A percentile compares a stretch with the other conserved stretches of the same genome.
Evolutionary conservation across 202 grass and related monocot species (phyloP).

Genomic region (Schoenoplectus triqueter): DNA sequence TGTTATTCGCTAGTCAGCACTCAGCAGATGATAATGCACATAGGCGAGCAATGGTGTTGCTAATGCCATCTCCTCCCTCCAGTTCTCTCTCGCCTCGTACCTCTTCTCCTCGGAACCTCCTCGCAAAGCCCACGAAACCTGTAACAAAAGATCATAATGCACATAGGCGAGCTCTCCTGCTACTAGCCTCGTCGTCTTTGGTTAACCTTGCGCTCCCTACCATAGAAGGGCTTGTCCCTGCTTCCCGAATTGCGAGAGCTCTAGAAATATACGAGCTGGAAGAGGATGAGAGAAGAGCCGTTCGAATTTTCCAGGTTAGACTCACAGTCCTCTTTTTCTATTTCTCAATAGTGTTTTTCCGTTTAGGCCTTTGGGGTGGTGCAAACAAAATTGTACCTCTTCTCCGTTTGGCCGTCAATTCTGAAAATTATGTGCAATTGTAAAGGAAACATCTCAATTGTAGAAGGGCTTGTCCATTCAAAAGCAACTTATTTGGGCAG

Average conservation of each 20-base stretch:
- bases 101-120: background rate
- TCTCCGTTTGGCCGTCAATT: background rate
- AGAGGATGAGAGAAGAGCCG: slow-evolving; percentile 59
- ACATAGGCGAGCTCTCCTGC: slow-evolving; percentile 30
- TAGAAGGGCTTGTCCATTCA: too few species aligned
- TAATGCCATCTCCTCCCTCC: slow-evolving; percentile 25
- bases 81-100: background rate
- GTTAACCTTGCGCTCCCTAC: background rate
- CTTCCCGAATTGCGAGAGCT: slow-evolving; percentile 29
- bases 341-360: background rate
- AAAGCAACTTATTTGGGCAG: background rate
- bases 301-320: slow-evolving; percentile 65
- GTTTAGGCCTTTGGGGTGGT: background rate
- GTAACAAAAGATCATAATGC: background rate
- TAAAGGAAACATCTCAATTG: too few species aligned
- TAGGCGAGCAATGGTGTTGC: slow-evolving; percentile 4
- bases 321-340: background rate
- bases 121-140: background rate
- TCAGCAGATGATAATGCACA: background rate
- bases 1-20: background rate
- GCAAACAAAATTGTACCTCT: background rate
- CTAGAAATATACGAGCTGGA: slow-evolving; percentile 42
- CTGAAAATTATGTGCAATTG: too few species aligned
- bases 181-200: slow-evolving; percentile 39
- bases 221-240: background rate